These are phyloP conservation scores for Trichoderma atroviride DNA, from an alignment of 2,329 filamentous ascomycete species.

Conservation along the genomic window DNA sequence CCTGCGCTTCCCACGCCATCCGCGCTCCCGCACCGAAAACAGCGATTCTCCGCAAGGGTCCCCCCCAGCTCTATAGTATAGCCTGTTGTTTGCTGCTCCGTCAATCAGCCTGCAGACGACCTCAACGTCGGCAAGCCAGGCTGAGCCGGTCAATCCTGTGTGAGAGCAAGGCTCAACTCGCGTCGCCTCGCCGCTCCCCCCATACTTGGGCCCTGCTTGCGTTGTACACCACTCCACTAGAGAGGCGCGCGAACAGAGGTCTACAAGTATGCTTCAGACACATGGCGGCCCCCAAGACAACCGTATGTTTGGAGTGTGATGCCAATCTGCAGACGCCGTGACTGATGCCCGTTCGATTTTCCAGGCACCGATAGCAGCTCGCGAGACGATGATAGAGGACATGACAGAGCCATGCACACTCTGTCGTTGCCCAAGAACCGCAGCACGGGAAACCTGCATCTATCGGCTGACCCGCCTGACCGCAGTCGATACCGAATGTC, in stretches of 20 bases:
- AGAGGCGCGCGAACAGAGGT: slow-evolving; percentile 28
- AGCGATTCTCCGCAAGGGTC: not conserved
- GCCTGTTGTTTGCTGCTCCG: not conserved
- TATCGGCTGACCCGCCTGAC: slow-evolving; percentile 52
- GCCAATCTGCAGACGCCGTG: slow-evolving; percentile 13
- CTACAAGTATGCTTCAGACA: slow-evolving; percentile 49
- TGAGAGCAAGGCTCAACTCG: not conserved
- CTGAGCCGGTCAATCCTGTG: slow-evolving; percentile 4
- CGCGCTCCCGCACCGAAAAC: slow-evolving; percentile 15
- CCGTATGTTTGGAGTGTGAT: slow-evolving; percentile 37
- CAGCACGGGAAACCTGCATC: slow-evolving; percentile 64
- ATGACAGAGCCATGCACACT: slow-evolving; percentile 50
- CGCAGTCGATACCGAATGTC: slow-evolving; percentile 71
- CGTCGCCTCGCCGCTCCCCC: slow-evolving; percentile 6
- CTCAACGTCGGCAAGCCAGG: slow-evolving; percentile 23
- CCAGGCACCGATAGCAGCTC: slow-evolving; percentile 41
- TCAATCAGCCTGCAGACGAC: slow-evolving; percentile 23
- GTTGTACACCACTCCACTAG: slow-evolving; percentile 27
- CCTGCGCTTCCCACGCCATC: slow-evolving; percentile 24
- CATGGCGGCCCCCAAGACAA: slow-evolving; percentile 47
- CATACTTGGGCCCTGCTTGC: slow-evolving; percentile 15
- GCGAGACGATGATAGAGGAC: slow-evolving; percentile 45
- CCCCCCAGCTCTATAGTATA: not conserved
- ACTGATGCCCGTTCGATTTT: slow-evolving; percentile 32
- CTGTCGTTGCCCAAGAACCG: slow-evolving; percentile 64